Base-by-base conservation (phyloP, 2,329 filamentous ascomycete genomes). In the Talaromyces sp. region DNA sequence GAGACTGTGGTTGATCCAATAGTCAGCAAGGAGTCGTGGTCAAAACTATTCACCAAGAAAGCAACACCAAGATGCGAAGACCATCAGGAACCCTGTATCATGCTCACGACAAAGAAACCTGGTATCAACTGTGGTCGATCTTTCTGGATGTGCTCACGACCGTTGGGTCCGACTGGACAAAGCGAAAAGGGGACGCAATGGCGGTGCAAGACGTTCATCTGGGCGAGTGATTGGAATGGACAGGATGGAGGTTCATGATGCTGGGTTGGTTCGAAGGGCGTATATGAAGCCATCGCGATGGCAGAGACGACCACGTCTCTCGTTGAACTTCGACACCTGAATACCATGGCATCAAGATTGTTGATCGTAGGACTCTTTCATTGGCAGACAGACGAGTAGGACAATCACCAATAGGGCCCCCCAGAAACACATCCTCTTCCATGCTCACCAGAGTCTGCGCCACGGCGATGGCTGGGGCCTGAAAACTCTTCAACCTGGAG, bases 171-270 rank as follows among this genome's bases (percentile, higher is more conserved):
- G 1, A 91, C 89, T 27, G 95, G 93, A 0, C 86, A 90, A 70
- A 95, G 95, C 75, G 93, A 96, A 77, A 90, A 83, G 67, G 90
- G 89, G 1, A 93, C 92, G 0, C 85, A 95, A 74, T 97, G 93
- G 92, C 87, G 92, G 51, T 98, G 94, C 76, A 82, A 85, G 2
- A 97, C 92, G 0, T 97, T 97, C 71, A 92, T 88, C 53, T 89
- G 87, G 87, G 83, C 81, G 53, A 88, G 83, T 71, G 86, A 89
- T 73, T 88, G 84, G 86, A 87, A 84, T 73, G 74, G 72, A 6
- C 68, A 68, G 13, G 29, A 43, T 5, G 22, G 22, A 29, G 15
- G 13, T 61, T 29, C 56, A 17, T 43, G 22, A 56, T 29, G 6
- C 11, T 34, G 3, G 29, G 19, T 27, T 27, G 1, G 27, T 13